Conservation (phyloP, 1,284 basidiomycete species). For the Pascua sp. region DNA sequence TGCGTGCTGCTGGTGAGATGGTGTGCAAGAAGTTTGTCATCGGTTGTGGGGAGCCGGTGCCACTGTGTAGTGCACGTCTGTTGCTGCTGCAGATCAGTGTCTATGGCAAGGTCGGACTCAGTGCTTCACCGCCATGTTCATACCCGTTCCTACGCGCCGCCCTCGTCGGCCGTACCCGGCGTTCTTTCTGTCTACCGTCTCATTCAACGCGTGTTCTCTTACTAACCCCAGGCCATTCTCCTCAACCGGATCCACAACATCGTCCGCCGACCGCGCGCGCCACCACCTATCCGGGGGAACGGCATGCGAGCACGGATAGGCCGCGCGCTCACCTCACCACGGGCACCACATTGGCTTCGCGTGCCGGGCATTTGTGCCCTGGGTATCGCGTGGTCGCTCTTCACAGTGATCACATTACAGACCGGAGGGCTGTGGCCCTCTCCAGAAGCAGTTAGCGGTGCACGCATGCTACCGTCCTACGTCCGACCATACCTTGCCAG, state of each 20-base stretch:
- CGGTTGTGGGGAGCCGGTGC: background rate
- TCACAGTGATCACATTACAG: slow-evolving; percentile 41
- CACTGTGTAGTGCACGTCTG: background rate
- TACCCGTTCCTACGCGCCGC: background rate
- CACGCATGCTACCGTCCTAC: background rate
- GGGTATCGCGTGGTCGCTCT: slow-evolving; percentile 36
- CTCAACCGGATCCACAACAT: slow-evolving; percentile 48
- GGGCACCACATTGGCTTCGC: slow-evolving; percentile 32
- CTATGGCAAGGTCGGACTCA: background rate
- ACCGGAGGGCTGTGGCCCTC: slow-evolving; percentile 34
- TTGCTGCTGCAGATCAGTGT: too few species aligned
- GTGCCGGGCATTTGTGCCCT: slow-evolving; percentile 39
- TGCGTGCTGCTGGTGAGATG: too few species aligned
- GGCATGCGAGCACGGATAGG: slow-evolving; percentile 4
- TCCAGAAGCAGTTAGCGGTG: too few species aligned
- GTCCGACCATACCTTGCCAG: slow-evolving; percentile 6
- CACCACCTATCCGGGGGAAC: slow-evolving; percentile 20
- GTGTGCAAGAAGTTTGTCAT: too few species aligned
- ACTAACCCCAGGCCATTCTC: slow-evolving; percentile 33
- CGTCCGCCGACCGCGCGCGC: slow-evolving; percentile 37
- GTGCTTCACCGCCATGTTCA: background rate
- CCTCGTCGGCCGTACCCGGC: background rate
- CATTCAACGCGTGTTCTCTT: background rate
- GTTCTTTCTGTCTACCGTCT: background rate
- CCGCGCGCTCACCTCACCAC: slow-evolving; percentile 26